Evolutionary conservation across 2,329 filamentous ascomycete species (phyloP).

Genomic region (Albophoma yamanashiensis): DNA sequence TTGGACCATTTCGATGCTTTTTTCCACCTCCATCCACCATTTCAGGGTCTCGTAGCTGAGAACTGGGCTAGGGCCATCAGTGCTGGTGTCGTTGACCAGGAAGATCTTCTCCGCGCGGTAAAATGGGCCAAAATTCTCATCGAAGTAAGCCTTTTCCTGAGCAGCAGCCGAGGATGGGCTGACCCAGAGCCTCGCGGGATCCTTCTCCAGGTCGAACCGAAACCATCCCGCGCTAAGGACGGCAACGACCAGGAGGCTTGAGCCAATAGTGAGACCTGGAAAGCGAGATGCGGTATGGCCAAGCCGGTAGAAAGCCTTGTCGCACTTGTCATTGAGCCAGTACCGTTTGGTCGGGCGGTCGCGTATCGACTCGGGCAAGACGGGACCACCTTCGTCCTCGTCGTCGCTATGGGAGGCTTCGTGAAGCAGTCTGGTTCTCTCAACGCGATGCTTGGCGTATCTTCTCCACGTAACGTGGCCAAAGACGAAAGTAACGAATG

Average conservation of each 20-base stretch:
- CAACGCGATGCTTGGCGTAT: slow-evolving; percentile 63
- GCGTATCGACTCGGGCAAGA: slow-evolving; percentile 64
- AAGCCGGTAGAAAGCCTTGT: slow-evolving; percentile 67
- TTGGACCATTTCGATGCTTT: slow-evolving; percentile 60
- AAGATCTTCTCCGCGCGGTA: slow-evolving; percentile 92
- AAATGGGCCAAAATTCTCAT: slow-evolving; percentile 87
- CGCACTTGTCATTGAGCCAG: slow-evolving; percentile 71
- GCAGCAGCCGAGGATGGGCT: slow-evolving; percentile 85
- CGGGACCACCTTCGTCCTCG: slow-evolving; percentile 77
- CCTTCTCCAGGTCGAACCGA: slow-evolving; percentile 77
- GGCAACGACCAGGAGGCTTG: slow-evolving; percentile 63
- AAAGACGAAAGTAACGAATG: slow-evolving; percentile 54
- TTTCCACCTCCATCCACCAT: slow-evolving; percentile 93
- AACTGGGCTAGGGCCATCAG: slow-evolving; percentile 59
- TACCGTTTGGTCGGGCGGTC: slow-evolving; percentile 75
- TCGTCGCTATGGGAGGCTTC: slow-evolving; percentile 79
- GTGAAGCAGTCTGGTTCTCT: slow-evolving; percentile 77
- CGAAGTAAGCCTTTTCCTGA: slow-evolving; percentile 88
- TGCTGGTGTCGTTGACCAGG: slow-evolving; percentile 73
- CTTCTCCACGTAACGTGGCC: slow-evolving; percentile 68
- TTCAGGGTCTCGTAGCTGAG: slow-evolving; percentile 77
- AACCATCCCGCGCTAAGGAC: slow-evolving; percentile 82
- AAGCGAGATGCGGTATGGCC: slow-evolving; percentile 75
- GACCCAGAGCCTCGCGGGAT: slow-evolving; percentile 94
- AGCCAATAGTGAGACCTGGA: slow-evolving; percentile 70